Percentiles rank a stretch among this genome's conserved stretches.
Evolutionary conservation across 2,329 filamentous ascomycete genomes (phyloP).

Genomic region (Pseudogymnoascus sp.): DNA sequence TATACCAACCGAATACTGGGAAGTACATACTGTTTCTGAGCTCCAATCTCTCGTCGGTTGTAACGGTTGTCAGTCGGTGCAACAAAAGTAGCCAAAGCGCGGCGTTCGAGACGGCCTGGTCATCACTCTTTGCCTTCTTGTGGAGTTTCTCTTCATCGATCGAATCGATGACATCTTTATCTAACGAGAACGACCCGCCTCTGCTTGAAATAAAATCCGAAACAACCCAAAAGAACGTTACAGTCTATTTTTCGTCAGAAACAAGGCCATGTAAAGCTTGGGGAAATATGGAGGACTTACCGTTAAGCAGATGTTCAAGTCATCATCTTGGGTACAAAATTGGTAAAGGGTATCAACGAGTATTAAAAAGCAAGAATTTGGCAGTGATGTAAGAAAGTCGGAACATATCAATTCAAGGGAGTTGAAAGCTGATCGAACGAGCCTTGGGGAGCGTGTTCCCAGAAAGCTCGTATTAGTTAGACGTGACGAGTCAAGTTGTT

Average conservation of each 20-base stretch:
- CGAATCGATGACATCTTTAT: conserved; percentile 45
- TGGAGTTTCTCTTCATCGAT: conserved; percentile 49
- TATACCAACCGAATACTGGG: conserved; percentile 29
- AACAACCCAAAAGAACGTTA: conserved; percentile 93
- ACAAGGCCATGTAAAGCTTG: background rate
- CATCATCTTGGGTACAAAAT: conserved; percentile 82
- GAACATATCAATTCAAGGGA: conserved; percentile 90
- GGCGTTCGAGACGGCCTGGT: conserved; percentile 54
- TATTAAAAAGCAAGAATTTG: conserved; percentile 60
- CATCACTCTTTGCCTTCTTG: conserved; percentile 49
- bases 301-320: conserved; percentile 91
- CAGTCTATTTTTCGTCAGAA: conserved; percentile 46
- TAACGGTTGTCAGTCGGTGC: conserved; percentile 61
- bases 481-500: conserved; percentile 15
- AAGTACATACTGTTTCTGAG: conserved; percentile 59
- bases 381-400: conserved; percentile 74
- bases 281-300: conserved; percentile 37
- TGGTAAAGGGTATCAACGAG: conserved; percentile 82
- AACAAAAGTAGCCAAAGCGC: conserved; percentile 74
- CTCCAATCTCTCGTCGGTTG: conserved; percentile 64
- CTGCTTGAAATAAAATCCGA: conserved; percentile 73
- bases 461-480: conserved; percentile 18
- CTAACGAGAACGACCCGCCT: conserved; percentile 50
- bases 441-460: conserved; percentile 54
- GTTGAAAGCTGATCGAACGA: conserved; percentile 80